Conservation (phyloP, 2,329 filamentous ascomycete genomes). For the Sclerotinia minor region DNA sequence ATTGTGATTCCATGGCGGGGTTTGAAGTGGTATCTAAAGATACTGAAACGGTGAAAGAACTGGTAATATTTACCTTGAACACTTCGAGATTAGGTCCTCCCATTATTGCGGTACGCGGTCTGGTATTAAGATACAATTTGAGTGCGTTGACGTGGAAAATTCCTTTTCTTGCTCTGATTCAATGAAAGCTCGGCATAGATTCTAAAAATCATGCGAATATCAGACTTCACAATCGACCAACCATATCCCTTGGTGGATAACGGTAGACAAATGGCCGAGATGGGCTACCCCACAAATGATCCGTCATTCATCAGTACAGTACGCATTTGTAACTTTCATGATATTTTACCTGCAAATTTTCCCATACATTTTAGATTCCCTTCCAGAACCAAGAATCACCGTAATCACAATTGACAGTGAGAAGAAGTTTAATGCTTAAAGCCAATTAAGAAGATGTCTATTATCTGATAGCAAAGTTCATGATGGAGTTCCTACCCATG, state of each 20-base stretch:
- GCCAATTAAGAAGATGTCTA: constrained; percentile 65
- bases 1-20: constrained; percentile 13
- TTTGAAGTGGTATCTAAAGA: constrained; percentile 29
- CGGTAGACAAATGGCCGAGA: background rate
- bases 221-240: constrained; percentile 10
- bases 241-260: background rate
- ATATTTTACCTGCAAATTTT: background rate
- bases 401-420: constrained; percentile 84
- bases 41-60: constrained; percentile 19
- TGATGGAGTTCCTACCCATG: constrained; percentile 75
- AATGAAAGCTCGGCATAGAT: background rate
- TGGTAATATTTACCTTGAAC: constrained; percentile 69
- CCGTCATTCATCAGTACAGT: background rate
- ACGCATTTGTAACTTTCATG: background rate
- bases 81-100: constrained; percentile 89
- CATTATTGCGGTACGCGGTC: constrained; percentile 50
- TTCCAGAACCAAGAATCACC: constrained; percentile 56
- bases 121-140: constrained; percentile 2
- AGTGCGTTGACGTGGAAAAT: background rate
- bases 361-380: background rate
- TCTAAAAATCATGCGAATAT: constrained; percentile 6
- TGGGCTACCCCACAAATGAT: constrained; percentile 15
- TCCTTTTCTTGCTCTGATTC: background rate
- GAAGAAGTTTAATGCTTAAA: constrained; percentile 84
- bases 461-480: constrained; percentile 69